Conservation (phyloP, 495 filamentous ascomycete species). For the Cercophora samala region DNA sequence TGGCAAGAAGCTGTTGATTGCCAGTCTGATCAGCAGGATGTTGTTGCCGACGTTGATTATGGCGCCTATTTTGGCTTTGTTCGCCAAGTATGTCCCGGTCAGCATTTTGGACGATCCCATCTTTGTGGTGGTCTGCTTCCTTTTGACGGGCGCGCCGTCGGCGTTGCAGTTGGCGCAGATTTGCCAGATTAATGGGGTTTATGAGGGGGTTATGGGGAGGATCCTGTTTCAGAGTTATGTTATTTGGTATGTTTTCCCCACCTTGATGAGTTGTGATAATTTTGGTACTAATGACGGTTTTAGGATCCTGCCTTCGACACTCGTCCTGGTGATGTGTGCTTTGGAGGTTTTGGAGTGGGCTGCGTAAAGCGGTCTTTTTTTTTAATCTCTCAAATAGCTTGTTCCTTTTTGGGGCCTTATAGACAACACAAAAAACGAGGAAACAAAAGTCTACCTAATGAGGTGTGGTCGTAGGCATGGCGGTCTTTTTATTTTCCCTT, state of each 20-base stretch:
- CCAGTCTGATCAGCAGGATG: constrained; percentile 85
- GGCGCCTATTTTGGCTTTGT: constrained; percentile 85
- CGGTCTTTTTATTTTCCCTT: no score
- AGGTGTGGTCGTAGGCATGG: not conserved
- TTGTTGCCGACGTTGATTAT: constrained; percentile 86
- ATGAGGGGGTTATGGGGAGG: constrained; percentile 87
- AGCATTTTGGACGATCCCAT: constrained; percentile 97
- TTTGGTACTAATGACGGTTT: constrained; percentile 9
- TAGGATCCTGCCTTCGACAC: constrained; percentile 91
- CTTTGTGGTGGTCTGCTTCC: constrained; percentile 95
- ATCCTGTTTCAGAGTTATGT: constrained; percentile 97
- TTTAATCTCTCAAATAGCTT: not conserved
- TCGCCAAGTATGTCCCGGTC: constrained; percentile 86
- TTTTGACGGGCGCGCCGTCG: constrained; percentile 90
- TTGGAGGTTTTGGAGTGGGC: constrained; percentile 95
- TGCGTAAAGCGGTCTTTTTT: not conserved
- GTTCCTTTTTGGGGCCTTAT: not conserved
- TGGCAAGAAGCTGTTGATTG: constrained; percentile 75
- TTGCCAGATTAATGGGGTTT: constrained; percentile 96
- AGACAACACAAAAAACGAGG: no score
- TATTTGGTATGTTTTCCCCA: constrained; percentile 63
- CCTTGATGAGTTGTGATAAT: not conserved
- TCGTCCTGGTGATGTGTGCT: constrained; percentile 85
- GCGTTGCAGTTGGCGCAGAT: constrained; percentile 96
- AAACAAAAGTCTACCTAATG: no score